phyloP scores from a whole-genome alignment of 2,329 filamentous ascomycete species.

The Colletotrichum tabaci region DNA sequence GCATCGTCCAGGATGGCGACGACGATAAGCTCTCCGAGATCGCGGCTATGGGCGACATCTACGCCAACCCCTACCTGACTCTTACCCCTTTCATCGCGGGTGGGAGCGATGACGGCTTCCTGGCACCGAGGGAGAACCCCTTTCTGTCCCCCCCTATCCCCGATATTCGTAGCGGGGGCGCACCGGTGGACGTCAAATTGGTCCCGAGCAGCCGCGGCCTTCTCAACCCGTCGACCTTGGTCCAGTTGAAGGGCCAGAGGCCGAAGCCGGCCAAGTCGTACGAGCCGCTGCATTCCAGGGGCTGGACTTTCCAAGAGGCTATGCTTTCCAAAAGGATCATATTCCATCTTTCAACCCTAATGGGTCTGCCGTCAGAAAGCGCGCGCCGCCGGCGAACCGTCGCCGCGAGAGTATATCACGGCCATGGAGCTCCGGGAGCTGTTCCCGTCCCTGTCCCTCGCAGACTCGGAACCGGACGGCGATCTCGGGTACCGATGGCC shows the following conservation, averaged over 20 bases:
- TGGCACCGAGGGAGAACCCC: background rate
- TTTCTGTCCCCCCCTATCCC: background rate
- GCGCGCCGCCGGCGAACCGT: background rate
- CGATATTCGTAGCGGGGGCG: background rate
- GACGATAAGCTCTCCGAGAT: constrained; percentile 32
- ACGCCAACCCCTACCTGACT: constrained; percentile 32
- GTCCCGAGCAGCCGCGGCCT: background rate
- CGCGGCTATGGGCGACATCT: constrained; percentile 27
- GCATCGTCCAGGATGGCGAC: constrained; percentile 29
- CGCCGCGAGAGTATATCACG: background rate
- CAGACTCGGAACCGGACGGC: background rate
- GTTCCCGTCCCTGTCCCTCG: background rate
- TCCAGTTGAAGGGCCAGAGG: background rate
- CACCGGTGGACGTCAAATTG: background rate
- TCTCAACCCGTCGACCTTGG: background rate
- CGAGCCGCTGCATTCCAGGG: background rate
- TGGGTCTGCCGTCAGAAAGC: background rate
- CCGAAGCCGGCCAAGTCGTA: background rate
- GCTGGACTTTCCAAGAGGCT: background rate
- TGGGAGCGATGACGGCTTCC: background rate
- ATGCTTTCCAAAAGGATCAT: background rate
- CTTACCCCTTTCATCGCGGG: background rate
- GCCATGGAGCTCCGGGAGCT: background rate
- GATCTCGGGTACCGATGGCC: background rate
- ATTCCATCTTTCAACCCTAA: background rate